Evolutionary conservation across 1,139 yeast species (phyloP).

Genomic region (Pichia sp.): DNA sequence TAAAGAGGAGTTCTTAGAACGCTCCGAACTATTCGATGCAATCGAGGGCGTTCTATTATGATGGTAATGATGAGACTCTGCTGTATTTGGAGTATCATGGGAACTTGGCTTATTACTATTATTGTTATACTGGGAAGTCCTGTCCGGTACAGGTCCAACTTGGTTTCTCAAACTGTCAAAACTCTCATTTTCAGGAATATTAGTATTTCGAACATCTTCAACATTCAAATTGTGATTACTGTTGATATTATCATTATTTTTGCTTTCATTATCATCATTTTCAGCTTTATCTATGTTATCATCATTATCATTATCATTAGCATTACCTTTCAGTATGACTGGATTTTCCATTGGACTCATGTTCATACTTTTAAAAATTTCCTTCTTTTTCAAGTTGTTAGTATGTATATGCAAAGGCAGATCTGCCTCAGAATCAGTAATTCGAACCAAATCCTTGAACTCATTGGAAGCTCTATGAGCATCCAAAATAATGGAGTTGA

Average conservation of each 20-base stretch:
- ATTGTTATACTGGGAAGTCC: constrained; percentile 14
- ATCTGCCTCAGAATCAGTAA: constrained; percentile 16
- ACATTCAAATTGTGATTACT: constrained; percentile 1
- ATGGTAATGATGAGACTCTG: constrained; percentile 1
- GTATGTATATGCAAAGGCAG: constrained; percentile 11
- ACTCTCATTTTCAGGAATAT: constrained; percentile 12
- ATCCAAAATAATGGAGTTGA: constrained; percentile 15
- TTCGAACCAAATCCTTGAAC: constrained; percentile 14
- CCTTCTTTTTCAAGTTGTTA: neutral
- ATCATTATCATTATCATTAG: neutral
- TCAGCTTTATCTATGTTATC: constrained; percentile 1
- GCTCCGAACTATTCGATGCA: constrained; percentile 9
- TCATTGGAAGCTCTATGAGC: constrained; percentile 13
- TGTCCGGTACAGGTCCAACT: constrained; percentile 19
- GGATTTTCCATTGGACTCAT: constrained; percentile 4
- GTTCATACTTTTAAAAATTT: neutral
- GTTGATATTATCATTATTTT: neutral
- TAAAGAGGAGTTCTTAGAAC: constrained; percentile 10
- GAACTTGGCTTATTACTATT: constrained; percentile 2
- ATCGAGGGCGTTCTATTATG: constrained; percentile 16
- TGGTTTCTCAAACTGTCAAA: constrained; percentile 17
- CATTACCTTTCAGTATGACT: neutral
- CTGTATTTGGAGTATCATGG: neutral
- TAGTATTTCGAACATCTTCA: constrained; percentile 13
- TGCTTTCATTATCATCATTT: neutral